Base-by-base conservation (phyloP, 192 early-diverging fungal genomes). In the Backusella tarrabulga region DNA sequence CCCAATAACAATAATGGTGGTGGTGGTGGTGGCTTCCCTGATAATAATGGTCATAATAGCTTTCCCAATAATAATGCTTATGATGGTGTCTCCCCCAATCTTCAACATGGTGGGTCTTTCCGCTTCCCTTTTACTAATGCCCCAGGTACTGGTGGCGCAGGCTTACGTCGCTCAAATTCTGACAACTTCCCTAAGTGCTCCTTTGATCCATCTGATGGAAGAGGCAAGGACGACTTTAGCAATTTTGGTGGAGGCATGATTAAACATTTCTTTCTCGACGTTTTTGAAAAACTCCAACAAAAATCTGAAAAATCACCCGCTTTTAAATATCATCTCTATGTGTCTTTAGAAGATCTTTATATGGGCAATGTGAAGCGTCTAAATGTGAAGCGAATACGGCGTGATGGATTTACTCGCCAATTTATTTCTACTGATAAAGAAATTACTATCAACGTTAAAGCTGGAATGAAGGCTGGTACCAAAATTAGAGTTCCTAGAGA, bases 381-480 rank as follows among this genome's bases (percentile, higher is more conserved):
- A 72, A 99, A 99, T 83, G 93, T 99, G 44, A 96, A 90, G 14
- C 90, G 94, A 54, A 91, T 89, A 67, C 66, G 68, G 21, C 67
- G 68, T 32, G 77, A 85, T 71, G 67, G 71, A 19, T 54, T 82
- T 4, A 85, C 88, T 11, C 89, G 90, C 32, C 74, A 72, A 17
- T 34, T 77, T 32, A 68, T 82, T 0, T 68, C 88, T 0, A 72
- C 87, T 0, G 96, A 97, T 75, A 97, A 98, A 85, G 86, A 96
- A 14, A 84, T 99, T 9, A 87, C 87, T 70, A 86, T 99, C 63
- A 84, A 93, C 69, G 83, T 99, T 85, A 96, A 95, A 81, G 91
- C 96, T 15, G 98, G 98, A 4, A 96, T 97, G 96, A 98, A 99
- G 85, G 93, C 95, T 15, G 98, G 98, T 14, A 97, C 98, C 74